Evolutionary conservation across 768 basidiomycete species (phyloP).

Genomic region (Polyporus arcularius): DNA sequence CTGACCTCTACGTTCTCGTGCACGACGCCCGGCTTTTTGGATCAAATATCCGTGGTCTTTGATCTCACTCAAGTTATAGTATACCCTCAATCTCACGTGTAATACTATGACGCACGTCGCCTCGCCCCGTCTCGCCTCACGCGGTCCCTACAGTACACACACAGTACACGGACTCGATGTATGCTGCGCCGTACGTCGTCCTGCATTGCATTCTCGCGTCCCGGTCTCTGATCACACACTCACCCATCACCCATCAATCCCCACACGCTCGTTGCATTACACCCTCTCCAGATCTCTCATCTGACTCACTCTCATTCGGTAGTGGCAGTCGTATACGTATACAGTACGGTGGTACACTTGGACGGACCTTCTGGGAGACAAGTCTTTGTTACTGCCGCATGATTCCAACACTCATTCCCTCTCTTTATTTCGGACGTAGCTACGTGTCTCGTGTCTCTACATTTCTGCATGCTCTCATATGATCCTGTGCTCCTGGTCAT

Average conservation of each 20-base stretch:
- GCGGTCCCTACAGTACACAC: conserved; percentile 27
- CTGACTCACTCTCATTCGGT: conserved; percentile 1
- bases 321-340: neutral
- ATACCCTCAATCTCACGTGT: conserved; percentile 41
- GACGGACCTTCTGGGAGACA: conserved; percentile 19
- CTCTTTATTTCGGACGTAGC: neutral
- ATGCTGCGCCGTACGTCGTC: conserved; percentile 27
- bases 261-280: neutral
- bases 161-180: conserved; percentile 11
- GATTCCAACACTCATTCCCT: neutral
- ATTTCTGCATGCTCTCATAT: conserved; percentile 16
- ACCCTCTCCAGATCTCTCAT: neutral
- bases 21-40: conserved; percentile 30
- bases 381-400: conserved; percentile 6
- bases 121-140: conserved; percentile 4
- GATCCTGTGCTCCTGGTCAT: neutral
- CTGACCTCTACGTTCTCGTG: conserved; percentile 23
- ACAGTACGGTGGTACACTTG: conserved; percentile 9
- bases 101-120: conserved; percentile 39
- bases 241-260: neutral
- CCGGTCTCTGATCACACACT: conserved; percentile 1
- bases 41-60: conserved; percentile 35
- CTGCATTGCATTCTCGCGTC: conserved; percentile 7
- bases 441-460: conserved; percentile 9
- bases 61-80: conserved; percentile 34